A percentile compares a stretch with the other conserved stretches of the same genome.
These are phyloP conservation scores for Pythium scleroteichum DNA, from an alignment of 352 stramenopile genomes.

Conservation along the genomic window DNA sequence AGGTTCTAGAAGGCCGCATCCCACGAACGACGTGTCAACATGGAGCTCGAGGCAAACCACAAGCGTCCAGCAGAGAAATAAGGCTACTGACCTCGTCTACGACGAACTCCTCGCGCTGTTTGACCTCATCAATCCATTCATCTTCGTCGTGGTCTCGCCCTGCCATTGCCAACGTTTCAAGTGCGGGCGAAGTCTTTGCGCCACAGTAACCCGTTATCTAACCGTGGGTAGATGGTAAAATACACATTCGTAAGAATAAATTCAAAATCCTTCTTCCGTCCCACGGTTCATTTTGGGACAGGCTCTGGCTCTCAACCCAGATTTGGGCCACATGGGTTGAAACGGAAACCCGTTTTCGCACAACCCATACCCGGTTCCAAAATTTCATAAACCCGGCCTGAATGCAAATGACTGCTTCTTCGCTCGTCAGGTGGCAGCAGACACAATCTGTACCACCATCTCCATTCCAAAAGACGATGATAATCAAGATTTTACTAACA, in stretches of 20 bases:
- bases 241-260: conserved; percentile 12
- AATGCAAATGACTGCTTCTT: conserved; percentile 34
- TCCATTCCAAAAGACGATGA: not conserved
- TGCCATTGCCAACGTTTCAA: conserved; percentile 49
- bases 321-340: conserved; percentile 5
- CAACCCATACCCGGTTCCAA: conserved; percentile 2
- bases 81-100: conserved; percentile 46
- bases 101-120: conserved; percentile 53
- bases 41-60: conserved; percentile 23
- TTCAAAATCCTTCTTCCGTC: conserved; percentile 18
- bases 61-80: not conserved
- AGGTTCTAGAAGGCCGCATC: conserved; percentile 20
- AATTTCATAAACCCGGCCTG: conserved; percentile 19
- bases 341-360: conserved; percentile 9
- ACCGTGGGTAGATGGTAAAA: conserved; percentile 19
- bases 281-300: conserved; percentile 12
- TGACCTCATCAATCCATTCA: conserved; percentile 61
- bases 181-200: conserved; percentile 17
- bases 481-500: not conserved
- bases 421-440: conserved; percentile 5
- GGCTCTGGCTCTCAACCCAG: conserved; percentile 20
- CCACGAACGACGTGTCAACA: conserved; percentile 1
- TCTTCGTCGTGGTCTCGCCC: conserved; percentile 60
- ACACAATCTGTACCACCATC: not conserved
- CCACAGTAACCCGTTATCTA: conserved; percentile 15